phyloP scores from a whole-genome alignment of 352 stramenopile genomes.

The Blastocystis hominis region DNA sequence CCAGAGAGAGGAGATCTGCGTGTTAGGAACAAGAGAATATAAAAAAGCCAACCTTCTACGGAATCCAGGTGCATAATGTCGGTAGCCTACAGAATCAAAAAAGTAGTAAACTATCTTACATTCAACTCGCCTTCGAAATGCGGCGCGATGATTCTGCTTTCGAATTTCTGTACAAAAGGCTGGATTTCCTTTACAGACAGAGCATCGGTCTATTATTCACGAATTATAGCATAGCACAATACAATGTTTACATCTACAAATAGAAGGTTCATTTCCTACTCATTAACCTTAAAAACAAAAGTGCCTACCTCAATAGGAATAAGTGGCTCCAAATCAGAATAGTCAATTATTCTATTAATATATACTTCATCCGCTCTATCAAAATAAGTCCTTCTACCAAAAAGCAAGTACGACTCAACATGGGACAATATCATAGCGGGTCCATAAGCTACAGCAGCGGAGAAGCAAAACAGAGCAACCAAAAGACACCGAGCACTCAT shows the following conservation, averaged over 20 bases:
- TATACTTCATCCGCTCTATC: constrained; percentile 6
- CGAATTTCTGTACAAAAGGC: background rate
- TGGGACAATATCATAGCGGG: background rate
- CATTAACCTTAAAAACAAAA: background rate
- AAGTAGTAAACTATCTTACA: background rate
- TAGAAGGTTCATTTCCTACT: background rate
- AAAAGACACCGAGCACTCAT: constrained; percentile 4
- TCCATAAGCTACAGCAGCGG: background rate
- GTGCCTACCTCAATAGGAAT: background rate
- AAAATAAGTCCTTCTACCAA: background rate
- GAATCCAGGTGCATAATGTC: background rate
- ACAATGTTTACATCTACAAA: background rate
- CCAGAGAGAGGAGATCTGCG: background rate
- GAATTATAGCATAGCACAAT: background rate
- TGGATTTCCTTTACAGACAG: background rate
- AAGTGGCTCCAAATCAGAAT: background rate
- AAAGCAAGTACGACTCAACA: background rate
- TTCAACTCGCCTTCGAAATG: background rate
- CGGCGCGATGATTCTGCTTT: background rate
- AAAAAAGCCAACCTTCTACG: background rate
- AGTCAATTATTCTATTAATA: background rate
- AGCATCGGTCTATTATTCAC: background rate
- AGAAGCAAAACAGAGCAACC: constrained; percentile 43
- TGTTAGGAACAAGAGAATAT: background rate
- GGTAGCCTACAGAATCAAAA: background rate